A percentile compares a stretch with the other conserved stretches of the same genome.
Evolutionary conservation across 129 eudicot genomes (phyloP).

Genomic region (Escallonia herrerae): DNA sequence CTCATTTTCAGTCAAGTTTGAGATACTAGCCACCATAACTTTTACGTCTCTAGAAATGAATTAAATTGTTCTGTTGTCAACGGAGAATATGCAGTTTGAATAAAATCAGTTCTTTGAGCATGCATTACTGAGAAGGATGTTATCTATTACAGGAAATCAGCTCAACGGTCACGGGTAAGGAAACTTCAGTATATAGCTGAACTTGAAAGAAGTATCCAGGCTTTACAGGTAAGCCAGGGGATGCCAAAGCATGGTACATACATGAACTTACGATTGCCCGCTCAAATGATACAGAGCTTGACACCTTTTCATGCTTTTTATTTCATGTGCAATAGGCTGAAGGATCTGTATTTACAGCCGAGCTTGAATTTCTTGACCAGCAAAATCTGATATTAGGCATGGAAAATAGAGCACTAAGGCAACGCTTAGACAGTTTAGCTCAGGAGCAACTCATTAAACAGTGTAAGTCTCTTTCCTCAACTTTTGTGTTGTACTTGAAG

Average conservation of each 20-base stretch:
- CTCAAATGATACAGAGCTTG: too few relatives aligned
- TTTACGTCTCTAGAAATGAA: too few relatives aligned
- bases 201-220: constrained; percentile 93
- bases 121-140: neutral
- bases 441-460: constrained; percentile 91
- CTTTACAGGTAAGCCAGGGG: constrained; percentile 58
- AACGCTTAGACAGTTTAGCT: constrained; percentile 71
- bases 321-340: constrained; percentile 40
- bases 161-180: constrained; percentile 95
- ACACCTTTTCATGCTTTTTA: too few relatives aligned
- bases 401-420: constrained; percentile 93
- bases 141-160: constrained; percentile 76
- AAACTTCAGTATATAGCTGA: constrained; percentile 99
- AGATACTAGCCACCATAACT: too few relatives aligned
- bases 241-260: too few relatives aligned
- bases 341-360: constrained; percentile 90
- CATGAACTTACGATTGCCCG: too few relatives aligned
- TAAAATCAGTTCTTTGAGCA: too few relatives aligned
- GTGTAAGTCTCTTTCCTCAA: constrained; percentile 48
- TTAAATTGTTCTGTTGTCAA: too few relatives aligned
- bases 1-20: too few relatives aligned
- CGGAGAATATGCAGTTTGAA: too few relatives aligned
- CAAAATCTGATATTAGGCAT: constrained; percentile 81
- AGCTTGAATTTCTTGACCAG: constrained; percentile 91
- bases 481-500: too few relatives aligned